Conservation (phyloP, 768 basidiomycete genomes). For the Mrakia frigida region DNA sequence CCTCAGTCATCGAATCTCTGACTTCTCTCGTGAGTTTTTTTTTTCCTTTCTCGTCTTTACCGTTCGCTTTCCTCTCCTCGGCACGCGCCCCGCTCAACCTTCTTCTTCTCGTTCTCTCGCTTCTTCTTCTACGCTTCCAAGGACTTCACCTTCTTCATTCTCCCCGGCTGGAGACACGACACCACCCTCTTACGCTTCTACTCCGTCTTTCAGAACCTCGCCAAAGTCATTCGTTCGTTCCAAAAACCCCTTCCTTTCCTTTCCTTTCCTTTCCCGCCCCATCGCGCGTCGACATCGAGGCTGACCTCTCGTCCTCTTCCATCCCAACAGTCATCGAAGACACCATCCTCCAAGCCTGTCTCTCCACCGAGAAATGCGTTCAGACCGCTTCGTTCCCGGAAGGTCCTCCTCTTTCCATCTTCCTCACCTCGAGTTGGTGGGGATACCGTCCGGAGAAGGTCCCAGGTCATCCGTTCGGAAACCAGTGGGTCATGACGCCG, state of each 20-base stretch:
- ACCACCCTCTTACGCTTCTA: neutral
- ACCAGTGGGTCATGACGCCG: constrained; percentile 16
- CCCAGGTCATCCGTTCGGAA: constrained; percentile 6
- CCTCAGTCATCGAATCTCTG: constrained; percentile 15
- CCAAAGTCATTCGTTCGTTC: neutral
- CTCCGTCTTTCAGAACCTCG: constrained; percentile 1
- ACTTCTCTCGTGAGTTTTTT: neutral
- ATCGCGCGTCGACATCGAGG: no score
- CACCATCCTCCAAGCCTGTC: constrained; percentile 13
- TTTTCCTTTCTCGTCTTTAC: neutral
- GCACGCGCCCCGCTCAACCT: no score
- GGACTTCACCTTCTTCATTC: constrained; percentile 19
- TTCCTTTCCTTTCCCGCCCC: neutral
- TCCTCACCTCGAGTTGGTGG: constrained; percentile 12
- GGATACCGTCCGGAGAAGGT: neutral
- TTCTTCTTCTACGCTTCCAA: neutral
- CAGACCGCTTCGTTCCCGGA: neutral
- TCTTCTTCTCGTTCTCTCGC: neutral
- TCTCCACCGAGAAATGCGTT: constrained; percentile 8
- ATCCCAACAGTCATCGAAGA: constrained; percentile 1
- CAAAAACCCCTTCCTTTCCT: no score
- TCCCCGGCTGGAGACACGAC: constrained; percentile 15
- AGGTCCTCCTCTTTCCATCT: constrained; percentile 7
- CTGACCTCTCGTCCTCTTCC: neutral
- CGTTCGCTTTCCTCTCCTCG: no score